These are phyloP conservation scores for Termitomyces sp. DNA, from an alignment of 768 basidiomycete species.

Conservation along the genomic window DNA sequence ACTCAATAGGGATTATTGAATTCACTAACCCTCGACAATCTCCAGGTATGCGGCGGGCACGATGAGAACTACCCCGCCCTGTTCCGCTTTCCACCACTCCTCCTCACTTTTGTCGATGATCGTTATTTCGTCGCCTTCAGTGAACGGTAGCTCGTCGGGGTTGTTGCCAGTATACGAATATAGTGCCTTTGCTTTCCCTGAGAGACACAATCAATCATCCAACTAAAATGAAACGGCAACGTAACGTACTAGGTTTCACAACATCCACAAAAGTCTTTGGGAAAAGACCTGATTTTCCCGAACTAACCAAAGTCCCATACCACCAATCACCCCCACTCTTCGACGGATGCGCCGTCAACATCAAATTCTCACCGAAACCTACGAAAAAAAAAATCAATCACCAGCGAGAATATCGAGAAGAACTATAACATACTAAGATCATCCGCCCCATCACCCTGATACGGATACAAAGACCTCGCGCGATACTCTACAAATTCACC, in stretches of 20 bases:
- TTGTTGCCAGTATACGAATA: conserved; percentile 72
- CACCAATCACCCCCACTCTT: conserved; percentile 90
- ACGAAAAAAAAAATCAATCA: too few species aligned
- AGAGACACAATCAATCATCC: not conserved
- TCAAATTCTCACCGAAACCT: conserved; percentile 81
- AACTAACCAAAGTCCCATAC: conserved; percentile 71
- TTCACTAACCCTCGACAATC: conserved; percentile 84
- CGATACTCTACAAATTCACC: conserved; percentile 68
- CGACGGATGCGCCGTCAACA: conserved; percentile 81
- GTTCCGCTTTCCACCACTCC: conserved; percentile 97
- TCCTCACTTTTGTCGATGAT: conserved; percentile 82
- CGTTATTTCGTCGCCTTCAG: conserved; percentile 71
- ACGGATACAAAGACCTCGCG: conserved; percentile 80
- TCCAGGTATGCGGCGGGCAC: conserved; percentile 93
- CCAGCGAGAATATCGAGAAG: not conserved
- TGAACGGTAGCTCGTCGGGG: conserved; percentile 82
- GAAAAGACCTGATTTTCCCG: conserved; percentile 80
- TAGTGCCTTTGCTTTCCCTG: conserved; percentile 72
- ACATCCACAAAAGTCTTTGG: conserved; percentile 85
- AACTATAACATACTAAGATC: conserved; percentile 72
- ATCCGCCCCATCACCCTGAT: conserved; percentile 81
- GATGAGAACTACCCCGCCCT: conserved; percentile 79
- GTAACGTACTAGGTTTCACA: conserved; percentile 57
- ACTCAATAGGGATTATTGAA: conserved; percentile 50
- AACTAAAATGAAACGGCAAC: conserved; percentile 1